A percentile compares a stretch with the other conserved stretches of the same genome.
These are phyloP conservation scores for Magnusiomyces tetraspermus DNA, from an alignment of 1,139 yeast genomes.

Conservation along the genomic window DNA sequence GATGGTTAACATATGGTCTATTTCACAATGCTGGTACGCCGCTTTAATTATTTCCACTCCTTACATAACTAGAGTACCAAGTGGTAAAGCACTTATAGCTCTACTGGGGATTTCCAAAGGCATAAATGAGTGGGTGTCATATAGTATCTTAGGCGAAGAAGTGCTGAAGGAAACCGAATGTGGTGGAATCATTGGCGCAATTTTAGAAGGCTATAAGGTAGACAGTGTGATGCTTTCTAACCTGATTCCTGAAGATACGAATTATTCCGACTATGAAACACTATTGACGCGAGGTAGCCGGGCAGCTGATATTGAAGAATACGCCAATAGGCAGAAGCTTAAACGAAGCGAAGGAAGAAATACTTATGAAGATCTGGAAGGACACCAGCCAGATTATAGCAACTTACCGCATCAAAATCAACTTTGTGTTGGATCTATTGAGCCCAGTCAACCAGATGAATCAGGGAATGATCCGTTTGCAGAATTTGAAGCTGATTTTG, in stretches of 20 bases:
- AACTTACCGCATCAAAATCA: not conserved
- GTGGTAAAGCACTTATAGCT: slow-evolving; percentile 30
- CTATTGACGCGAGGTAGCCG: slow-evolving; percentile 9
- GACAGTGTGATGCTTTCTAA: not conserved
- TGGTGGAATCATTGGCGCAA: slow-evolving; percentile 4
- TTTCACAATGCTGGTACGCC: slow-evolving; percentile 31
- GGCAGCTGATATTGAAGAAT: slow-evolving; percentile 14
- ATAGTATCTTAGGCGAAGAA: slow-evolving; percentile 34
- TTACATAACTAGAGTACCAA: slow-evolving; percentile 23
- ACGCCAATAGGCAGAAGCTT: slow-evolving; percentile 1
- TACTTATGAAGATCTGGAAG: not conserved
- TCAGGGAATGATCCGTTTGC: slow-evolving; percentile 8
- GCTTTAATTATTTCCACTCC: slow-evolving; percentile 28
- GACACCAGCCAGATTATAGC: not conserved
- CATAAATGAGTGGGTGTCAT: slow-evolving; percentile 37
- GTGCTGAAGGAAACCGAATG: slow-evolving; percentile 20
- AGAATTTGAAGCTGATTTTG: slow-evolving; percentile 7
- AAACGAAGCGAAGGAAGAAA: not conserved
- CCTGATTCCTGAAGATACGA: not conserved
- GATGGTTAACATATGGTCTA: slow-evolving; percentile 25
- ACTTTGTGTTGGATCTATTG: not conserved
- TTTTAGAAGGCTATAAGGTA: not conserved
- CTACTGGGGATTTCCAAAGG: slow-evolving; percentile 37
- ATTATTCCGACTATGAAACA: slow-evolving; percentile 4
- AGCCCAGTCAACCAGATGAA: slow-evolving; percentile 7